Evolutionary conservation across 2,329 filamentous ascomycete species (phyloP), one percentile per base, ranked within the genome.

Genomic region (Aspergillus aculeatus): DNA sequence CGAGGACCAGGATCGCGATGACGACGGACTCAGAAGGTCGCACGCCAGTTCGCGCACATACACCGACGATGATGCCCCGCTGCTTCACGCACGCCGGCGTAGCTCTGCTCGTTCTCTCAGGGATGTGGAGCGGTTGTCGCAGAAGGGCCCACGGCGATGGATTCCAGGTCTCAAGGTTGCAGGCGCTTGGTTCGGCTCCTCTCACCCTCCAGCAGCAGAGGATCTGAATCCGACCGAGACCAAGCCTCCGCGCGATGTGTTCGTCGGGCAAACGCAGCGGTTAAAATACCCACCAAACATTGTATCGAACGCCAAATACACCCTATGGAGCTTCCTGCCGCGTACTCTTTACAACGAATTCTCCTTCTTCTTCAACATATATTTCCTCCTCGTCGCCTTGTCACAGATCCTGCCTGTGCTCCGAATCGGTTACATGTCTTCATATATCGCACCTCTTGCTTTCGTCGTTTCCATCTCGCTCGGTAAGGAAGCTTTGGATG

Each of bases 331-430:
- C 55, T 99, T 99, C 76, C 83, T 99, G 14, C 96, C 96, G 2
- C 83, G 94, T 55, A 99, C 95, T 0, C 82, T 99, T 23, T 99
- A 97, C 78, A 98, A 98, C 78, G 95, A 99, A 73, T 99, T 99
- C 75, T 97, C 94, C 61, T 99, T 98, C 81, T 99, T 99, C 79
- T 96, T 99, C 83, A 99, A 99, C 83, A 91, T 98, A 82, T 99
- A 99, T 75, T 99, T 99, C 75, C 82, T 99, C 58, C 86, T 98
- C 26, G 95, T 99, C 53, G 96, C 95, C 6, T 78, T 98, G 53
- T 98, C 94, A 41, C 95, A 99, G 77, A 88, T 92, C 48, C 93
- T 99, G 70, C 93, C 92, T 4, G 85, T 90, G 23, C 79, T 99
- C 57, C 87, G 92, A 57, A 97, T 99, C 66, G 95, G 95, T 58